Evolutionary conservation across 495 filamentous ascomycete species (phyloP).

Genomic region (Penicillium desertorum): DNA sequence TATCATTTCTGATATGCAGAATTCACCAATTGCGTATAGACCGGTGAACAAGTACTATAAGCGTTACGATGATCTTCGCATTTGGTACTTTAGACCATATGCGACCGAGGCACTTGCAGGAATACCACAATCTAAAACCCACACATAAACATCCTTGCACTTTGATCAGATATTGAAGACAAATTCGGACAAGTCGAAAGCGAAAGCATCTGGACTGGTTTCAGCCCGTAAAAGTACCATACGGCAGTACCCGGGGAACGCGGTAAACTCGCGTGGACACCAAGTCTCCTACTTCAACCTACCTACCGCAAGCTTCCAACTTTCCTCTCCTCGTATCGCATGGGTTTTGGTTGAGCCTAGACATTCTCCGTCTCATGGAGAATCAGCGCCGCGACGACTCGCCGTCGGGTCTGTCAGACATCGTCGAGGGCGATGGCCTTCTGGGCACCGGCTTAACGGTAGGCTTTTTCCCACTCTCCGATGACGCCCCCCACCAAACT

Average conservation of each 20-base stretch:
- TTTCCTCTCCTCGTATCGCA: constrained; percentile 22
- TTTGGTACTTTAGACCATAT: constrained; percentile 5
- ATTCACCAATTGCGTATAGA: neutral
- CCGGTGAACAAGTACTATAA: neutral
- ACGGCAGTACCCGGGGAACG: constrained; percentile 31
- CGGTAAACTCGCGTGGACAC: constrained; percentile 43
- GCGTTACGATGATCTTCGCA: neutral
- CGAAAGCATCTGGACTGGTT: constrained; percentile 12
- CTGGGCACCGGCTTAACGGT: constrained; percentile 56
- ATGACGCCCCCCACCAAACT: constrained; percentile 10
- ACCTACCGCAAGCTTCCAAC: constrained; percentile 21
- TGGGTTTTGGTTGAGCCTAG: constrained; percentile 35
- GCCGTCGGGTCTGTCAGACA: constrained; percentile 48
- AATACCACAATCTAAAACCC: neutral
- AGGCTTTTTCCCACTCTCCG: constrained; percentile 21
- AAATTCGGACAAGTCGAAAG: neutral
- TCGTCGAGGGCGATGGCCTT: constrained; percentile 49
- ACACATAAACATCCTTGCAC: neutral
- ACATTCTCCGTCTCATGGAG: constrained; percentile 41
- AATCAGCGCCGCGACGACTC: constrained; percentile 48
- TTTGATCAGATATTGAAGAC: neutral
- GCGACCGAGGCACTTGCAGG: constrained; percentile 2
- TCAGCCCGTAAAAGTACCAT: constrained; percentile 18
- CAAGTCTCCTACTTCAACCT: constrained; percentile 28
- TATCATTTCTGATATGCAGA: neutral